Conservation (phyloP, 805 yeast genomes). For the Metschnikowia peoriensis region DNA sequence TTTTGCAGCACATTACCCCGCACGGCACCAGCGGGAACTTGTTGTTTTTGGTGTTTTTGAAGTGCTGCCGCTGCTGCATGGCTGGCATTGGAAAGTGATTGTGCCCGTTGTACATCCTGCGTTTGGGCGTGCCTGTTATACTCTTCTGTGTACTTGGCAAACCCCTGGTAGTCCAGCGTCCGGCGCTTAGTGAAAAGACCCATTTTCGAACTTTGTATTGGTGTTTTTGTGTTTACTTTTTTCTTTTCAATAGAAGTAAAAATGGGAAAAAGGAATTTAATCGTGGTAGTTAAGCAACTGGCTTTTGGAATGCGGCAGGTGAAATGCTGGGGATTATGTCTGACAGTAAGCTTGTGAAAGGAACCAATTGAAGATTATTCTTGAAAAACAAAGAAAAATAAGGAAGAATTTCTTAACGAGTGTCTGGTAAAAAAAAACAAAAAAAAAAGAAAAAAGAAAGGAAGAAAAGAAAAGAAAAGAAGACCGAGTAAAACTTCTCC, state of each 20-base stretch:
- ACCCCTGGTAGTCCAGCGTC: constrained; percentile 30
- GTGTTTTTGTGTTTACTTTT: not conserved
- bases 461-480: too few relatives aligned
- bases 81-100: constrained; percentile 35
- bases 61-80: constrained; percentile 43
- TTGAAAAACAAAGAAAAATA: too few relatives aligned
- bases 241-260: not conserved
- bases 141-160: constrained; percentile 32
- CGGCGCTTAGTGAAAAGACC: constrained; percentile 12
- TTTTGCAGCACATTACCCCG: not conserved
- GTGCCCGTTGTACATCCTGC: constrained; percentile 23
- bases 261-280: not conserved
- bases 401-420: too few relatives aligned
- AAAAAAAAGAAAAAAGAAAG: too few relatives aligned
- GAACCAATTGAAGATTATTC: too few relatives aligned
- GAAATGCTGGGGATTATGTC: too few relatives aligned
- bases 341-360: too few relatives aligned
- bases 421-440: too few relatives aligned
- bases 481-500: too few relatives aligned
- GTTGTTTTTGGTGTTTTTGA: constrained; percentile 29
- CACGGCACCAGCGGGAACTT: not conserved
- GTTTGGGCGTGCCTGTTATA: constrained; percentile 20
- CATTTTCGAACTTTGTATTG: not conserved
- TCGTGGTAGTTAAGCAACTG: too few relatives aligned
- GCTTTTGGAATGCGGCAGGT: too few relatives aligned